Evolutionary conservation across 495 filamentous ascomycete species (phyloP).

Genomic region (Hypoxylon lienhwacheense): DNA sequence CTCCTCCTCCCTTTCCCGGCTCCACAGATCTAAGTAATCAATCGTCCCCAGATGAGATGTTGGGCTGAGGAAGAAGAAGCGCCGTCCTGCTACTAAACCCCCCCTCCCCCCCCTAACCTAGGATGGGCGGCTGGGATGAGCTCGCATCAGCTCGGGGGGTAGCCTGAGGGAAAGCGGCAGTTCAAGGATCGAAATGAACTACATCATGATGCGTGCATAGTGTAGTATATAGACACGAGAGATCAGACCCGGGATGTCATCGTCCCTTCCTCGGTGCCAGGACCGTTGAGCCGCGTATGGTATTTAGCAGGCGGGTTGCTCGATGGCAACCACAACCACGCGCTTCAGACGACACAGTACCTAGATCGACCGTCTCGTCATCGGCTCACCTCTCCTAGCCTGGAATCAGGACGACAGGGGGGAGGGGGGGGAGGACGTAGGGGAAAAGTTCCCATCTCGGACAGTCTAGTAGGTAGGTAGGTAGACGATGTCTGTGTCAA

Average conservation of each 20-base stretch:
- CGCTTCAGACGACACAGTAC: no score
- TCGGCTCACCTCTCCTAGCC: conserved; percentile 20
- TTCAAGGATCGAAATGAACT: conserved; percentile 21
- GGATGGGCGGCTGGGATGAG: conserved; percentile 5
- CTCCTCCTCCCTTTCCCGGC: no score
- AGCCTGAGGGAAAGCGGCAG: conserved; percentile 25
- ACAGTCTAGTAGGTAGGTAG: no score
- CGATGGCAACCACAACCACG: no score
- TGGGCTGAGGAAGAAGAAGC: conserved; percentile 21
- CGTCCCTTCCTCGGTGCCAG: conserved; percentile 19
- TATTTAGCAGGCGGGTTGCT: not conserved
- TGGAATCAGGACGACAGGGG: not conserved
- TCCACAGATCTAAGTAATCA: conserved; percentile 35
- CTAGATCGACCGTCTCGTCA: conserved; percentile 15
- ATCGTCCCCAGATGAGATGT: conserved; percentile 38
- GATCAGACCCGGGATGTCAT: conserved; percentile 28
- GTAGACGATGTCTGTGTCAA: conserved; percentile 15
- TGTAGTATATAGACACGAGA: not conserved
- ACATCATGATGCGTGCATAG: conserved; percentile 6
- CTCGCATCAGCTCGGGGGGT: conserved; percentile 29
- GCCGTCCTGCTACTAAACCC: no score
- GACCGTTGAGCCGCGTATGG: conserved; percentile 25
- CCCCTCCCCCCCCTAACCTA: no score
- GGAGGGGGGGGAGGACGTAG: no score
- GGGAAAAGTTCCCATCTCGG: conserved; percentile 18